Base-by-base conservation (phyloP, 2,329 filamentous ascomycete species). In the Albifimbria verrucaria region DNA sequence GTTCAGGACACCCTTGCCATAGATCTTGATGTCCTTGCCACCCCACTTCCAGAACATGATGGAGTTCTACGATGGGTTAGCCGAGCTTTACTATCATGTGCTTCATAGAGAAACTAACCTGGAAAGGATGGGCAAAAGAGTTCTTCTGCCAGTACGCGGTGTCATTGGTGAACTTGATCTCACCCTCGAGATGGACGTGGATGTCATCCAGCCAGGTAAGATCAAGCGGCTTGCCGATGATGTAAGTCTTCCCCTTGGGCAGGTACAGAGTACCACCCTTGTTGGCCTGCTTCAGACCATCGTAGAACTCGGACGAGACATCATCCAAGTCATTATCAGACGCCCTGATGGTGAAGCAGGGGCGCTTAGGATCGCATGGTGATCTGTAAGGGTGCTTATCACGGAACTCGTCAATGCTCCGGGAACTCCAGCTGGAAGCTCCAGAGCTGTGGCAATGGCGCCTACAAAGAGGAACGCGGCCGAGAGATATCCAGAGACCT, bases 1-100 rank as follows among this genome's bases (percentile, higher is more conserved):
- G 52, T 86, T 80, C 43, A 86, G 70, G 15, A 77, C 69, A 43
- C 82, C 76, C 12, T 76, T 72, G 43, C 84, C 84, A 52, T 76
- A 81, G 58, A 87, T 83, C 56, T 77, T 80, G 63, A 87, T 81
- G 56, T 83, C 72, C 56, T 80, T 75, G 11, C 83, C 83, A 52
- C 82, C 82, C 82, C 82, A 86, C 49, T 83, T 79, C 78, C 81
- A 85, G 61, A 85, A 86, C 52, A 81, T 81, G 52, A 85, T 79
- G 3, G 77, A 82, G 55, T 76, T 72, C 57, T n/a, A n/a, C n/a
- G n/a, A n/a, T n/a, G n/a, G n/a, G n/a, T n/a, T n/a, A n/a, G n/a
- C n/a, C n/a, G n/a, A n/a, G n/a, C n/a, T n/a, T n/a, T n/a, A n/a
- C n/a, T n/a, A n/a, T n/a, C n/a, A n/a, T n/a, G n/a, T n/a, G n/a